Conservation (phyloP, 129 eudicot genomes). For the Saposhnikovia divaricata region DNA sequence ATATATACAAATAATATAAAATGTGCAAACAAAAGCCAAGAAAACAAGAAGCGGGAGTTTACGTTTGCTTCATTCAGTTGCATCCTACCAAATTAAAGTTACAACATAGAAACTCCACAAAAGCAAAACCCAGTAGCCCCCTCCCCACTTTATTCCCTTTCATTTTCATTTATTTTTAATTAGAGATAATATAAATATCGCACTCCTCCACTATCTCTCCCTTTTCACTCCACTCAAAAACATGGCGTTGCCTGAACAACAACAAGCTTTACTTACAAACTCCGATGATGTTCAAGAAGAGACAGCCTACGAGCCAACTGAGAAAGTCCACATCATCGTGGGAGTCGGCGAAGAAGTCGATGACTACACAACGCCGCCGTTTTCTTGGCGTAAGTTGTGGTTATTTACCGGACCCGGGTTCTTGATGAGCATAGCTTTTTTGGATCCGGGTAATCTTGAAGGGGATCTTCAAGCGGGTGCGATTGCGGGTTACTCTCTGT, state of each 20-base stretch:
- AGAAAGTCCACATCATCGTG: slow-evolving; percentile 53
- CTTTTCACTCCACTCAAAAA: neutral
- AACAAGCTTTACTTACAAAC: neutral
- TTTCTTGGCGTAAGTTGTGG: slow-evolving; percentile 91
- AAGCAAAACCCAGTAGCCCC: neutral
- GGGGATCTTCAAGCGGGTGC: slow-evolving; percentile 99
- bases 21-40: neutral
- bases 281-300: slow-evolving; percentile 18
- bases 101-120: neutral
- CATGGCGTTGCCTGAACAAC: neutral
- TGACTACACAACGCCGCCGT: slow-evolving; percentile 45
- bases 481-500: slow-evolving; percentile 75
- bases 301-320: slow-evolving; percentile 47
- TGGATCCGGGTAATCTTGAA: slow-evolving; percentile 94
- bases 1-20: too few species aligned
- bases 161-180: too few species aligned
- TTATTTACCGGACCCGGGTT: slow-evolving; percentile 87
- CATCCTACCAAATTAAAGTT: neutral
- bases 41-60: slow-evolving; percentile 1
- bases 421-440: slow-evolving; percentile 86
- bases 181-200: neutral
- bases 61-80: neutral
- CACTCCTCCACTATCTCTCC: neutral
- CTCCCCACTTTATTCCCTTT: neutral
- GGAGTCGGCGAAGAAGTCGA: slow-evolving; percentile 25